Evolutionary conservation across 352 stramenopile species (phyloP), one percentile per base, ranked within the genome.

Genomic region (Phytophthora chlamydospora): DNA sequence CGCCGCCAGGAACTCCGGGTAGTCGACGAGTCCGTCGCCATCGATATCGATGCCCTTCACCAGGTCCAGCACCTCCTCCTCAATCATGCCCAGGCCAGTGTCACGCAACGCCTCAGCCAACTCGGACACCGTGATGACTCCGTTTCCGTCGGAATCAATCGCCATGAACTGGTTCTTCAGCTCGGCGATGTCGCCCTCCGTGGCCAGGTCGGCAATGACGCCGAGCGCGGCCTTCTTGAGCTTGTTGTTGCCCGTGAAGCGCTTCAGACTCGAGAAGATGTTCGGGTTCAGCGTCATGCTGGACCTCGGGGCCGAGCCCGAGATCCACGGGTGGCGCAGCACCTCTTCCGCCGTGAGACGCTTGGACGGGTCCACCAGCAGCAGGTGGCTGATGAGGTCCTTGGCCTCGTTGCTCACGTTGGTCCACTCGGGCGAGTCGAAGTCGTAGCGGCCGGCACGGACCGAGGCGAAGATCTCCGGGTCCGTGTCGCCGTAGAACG

Each of bases 401-500:
- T 99, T 99, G 6, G 96, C 95, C 52, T 93, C 78, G 12, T 80
- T 67, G 54, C 83, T 93, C 55, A 96, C 87, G 14, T 86, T 75
- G 17, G 78, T 81, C 89, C 89, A 97, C 55, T 94, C 85, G 17
- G 85, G 83, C 21, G 85, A 91, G 60, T 94, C 85, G 45, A 95
- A 97, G 69, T 93, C 88, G 54, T 93, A 95, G 45, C 79, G 74
- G 21, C 83, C 84, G 39, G 79, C 75, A 49, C 85, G 84, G 58
- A 96, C 85, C 4, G 80, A 89, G 5, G 83, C 76, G 52, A 97
- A 97, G 59, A 97, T 97, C 69, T 97, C 88, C 1, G 80, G 83
- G 55, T 98, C 95, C 38, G 92, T 97, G 55, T 97, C 93, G 43
- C 96, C 97, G 58, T 97, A 97, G 82, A 99, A 99, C 7, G 97